phyloP scores from a whole-genome alignment of 2,329 filamentous ascomycete species.

The Aspergillus transmontanensis region DNA sequence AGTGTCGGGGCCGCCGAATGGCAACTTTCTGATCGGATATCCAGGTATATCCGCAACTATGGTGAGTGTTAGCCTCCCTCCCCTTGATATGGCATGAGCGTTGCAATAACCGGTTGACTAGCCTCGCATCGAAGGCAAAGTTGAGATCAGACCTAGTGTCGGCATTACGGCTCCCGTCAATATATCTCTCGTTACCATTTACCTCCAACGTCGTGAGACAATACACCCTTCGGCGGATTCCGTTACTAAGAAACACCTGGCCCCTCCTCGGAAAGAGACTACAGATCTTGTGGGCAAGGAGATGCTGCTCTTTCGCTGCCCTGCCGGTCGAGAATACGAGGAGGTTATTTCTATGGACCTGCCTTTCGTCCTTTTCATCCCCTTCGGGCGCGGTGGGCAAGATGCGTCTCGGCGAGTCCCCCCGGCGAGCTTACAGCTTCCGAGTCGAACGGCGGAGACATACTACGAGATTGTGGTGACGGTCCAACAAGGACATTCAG shows the following conservation, averaged over 20 bases:
- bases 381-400: slow-evolving; percentile 86
- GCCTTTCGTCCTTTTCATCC: slow-evolving; percentile 96
- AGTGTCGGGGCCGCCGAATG: slow-evolving; percentile 96
- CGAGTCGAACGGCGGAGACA: slow-evolving; percentile 92
- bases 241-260: slow-evolving; percentile 86
- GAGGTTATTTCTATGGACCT: slow-evolving; percentile 94
- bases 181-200: slow-evolving; percentile 91
- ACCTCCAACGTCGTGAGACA: slow-evolving; percentile 87
- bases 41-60: slow-evolving; percentile 96
- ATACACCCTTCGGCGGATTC: slow-evolving; percentile 97
- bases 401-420: slow-evolving; percentile 89
- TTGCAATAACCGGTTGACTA: slow-evolving; percentile 42
- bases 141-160: slow-evolving; percentile 86
- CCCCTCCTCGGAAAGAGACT: slow-evolving; percentile 85
- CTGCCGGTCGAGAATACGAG: slow-evolving; percentile 80
- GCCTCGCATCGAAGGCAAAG: slow-evolving; percentile 96
- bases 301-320: slow-evolving; percentile 85
- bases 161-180: slow-evolving; percentile 87
- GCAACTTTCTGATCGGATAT: slow-evolving; percentile 94
- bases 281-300: slow-evolving; percentile 95
- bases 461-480: slow-evolving; percentile 96
- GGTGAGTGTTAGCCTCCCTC: slow-evolving; percentile 60
- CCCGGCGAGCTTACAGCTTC: slow-evolving; percentile 85
- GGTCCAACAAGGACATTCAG: slow-evolving; percentile 83
- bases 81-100: not conserved